phyloP scores from a whole-genome alignment of 2,329 filamentous ascomycete genomes.

The Claviceps arundinis region DNA sequence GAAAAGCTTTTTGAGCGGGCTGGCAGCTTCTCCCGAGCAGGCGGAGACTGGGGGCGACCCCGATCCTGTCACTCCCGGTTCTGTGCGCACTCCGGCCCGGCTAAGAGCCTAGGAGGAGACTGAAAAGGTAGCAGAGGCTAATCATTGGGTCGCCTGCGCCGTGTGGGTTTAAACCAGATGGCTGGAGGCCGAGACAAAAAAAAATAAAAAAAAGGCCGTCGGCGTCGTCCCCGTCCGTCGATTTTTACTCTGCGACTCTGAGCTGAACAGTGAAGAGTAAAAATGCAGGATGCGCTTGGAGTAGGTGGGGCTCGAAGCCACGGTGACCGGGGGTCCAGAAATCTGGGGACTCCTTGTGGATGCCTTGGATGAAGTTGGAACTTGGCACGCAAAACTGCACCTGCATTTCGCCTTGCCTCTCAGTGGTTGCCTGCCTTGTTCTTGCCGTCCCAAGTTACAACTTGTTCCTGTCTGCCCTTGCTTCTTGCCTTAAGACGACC shows the following conservation, averaged over 20 bases:
- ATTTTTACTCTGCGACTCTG: background rate
- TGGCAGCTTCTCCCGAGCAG: background rate
- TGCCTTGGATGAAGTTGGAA: too few relatives aligned
- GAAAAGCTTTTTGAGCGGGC: constrained; percentile 5
- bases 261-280: background rate
- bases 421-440: background rate
- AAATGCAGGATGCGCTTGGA: background rate
- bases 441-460: background rate
- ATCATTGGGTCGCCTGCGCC: background rate
- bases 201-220: too few relatives aligned
- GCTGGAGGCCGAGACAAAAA: too few relatives aligned
- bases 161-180: too few relatives aligned
- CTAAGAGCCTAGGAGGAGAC: background rate
- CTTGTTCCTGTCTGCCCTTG: background rate
- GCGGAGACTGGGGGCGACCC: background rate
- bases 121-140: background rate
- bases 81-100: background rate
- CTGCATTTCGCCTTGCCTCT: background rate
- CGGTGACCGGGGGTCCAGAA: background rate
- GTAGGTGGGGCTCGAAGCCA: background rate
- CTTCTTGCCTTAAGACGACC: background rate
- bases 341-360: background rate
- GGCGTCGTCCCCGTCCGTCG: background rate
- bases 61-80: background rate
- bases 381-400: background rate